Percentiles rank a stretch among this genome's conserved stretches.
phyloP scores from a whole-genome alignment of 371 early-diverging fungal genomes.

The Rozella allomycis region DNA sequence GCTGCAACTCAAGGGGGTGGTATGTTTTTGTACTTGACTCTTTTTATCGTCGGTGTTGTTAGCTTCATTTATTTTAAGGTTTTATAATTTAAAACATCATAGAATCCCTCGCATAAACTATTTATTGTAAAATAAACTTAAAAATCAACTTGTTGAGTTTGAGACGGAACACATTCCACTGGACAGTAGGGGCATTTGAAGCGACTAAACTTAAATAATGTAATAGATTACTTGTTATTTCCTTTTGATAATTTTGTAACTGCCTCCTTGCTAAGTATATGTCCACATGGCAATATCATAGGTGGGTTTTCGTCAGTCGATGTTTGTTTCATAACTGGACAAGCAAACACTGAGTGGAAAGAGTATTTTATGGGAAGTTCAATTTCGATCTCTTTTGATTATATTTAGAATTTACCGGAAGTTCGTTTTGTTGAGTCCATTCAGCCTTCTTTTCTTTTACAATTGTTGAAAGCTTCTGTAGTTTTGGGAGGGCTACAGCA shows the following conservation, averaged over 20 bases:
- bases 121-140: no score
- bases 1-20: no score
- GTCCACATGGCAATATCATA: slow-evolving; percentile 93
- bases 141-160: slow-evolving; percentile 57
- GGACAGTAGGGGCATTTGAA: slow-evolving; percentile 97
- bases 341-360: slow-evolving; percentile 89
- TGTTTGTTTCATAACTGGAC: slow-evolving; percentile 90
- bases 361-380: slow-evolving; percentile 52
- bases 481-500: slow-evolving; percentile 63
- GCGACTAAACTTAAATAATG: no score
- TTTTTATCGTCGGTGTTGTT: no score
- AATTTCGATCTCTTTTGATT: no score
- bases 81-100: no score
- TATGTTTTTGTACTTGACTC: no score
- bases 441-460: slow-evolving; percentile 58
- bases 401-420: no score
- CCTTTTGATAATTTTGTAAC: slow-evolving; percentile 53
- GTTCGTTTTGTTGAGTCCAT: slow-evolving; percentile 70
- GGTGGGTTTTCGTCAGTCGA: slow-evolving; percentile 85
- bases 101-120: no score
- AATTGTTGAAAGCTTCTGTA: slow-evolving; percentile 63
- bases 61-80: no score
- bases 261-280: slow-evolving; percentile 80
- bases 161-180: slow-evolving; percentile 42
- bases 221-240: slow-evolving; percentile 13